Evolutionary conservation across 768 basidiomycete species (phyloP), one percentile per base, ranked within the genome.

Genomic region (Hypholoma sublateritium): DNA sequence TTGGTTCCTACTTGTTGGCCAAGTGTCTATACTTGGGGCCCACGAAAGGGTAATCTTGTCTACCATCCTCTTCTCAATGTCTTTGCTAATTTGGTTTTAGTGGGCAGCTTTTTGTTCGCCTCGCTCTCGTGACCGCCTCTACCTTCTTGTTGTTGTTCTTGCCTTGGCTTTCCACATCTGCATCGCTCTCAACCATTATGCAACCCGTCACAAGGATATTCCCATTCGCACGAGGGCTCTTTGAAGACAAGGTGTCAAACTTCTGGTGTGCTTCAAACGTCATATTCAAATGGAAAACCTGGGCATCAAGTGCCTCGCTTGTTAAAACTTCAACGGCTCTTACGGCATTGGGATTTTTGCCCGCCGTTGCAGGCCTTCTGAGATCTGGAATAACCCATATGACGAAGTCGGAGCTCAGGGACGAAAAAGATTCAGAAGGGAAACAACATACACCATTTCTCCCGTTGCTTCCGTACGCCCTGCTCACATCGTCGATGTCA

Each of bases 241-340:
- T 95, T 65, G 94, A 96, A 67, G 93, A 96, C 74, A 95, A 96
- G 67, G 95, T 98, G 21, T 93, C 95, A 39, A 98, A 98, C 69
- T 92, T 96, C 67, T 98, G 95, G 95, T 97, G 95, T 70, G 91
- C 93, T 32, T 85, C 88, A 16, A 93, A 98, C 67, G 87, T 95
- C 21, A 72, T 90, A 13, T 70, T 98, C 72, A 97, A 96, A 69
- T 97, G 95, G 89, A 85, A 82, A 48, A 69, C 70, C 25, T 83
- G 77, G 76, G 77, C 81, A 5, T 69, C 77, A 1, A 67, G 75
- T 2, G 67, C 63, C 0, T 65, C 78, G 4, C 79, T 95, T 6
- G 74, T 93, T 54, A 85, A 83, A 60, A 69, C 90, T 2, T 89
- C 93, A 0, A 78, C 88, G 0, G 70, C 68, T 0, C 69, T 89